These are phyloP conservation scores for Brassica juncea DNA, from an alignment of 345 rosid species.

Conservation along the genomic window DNA sequence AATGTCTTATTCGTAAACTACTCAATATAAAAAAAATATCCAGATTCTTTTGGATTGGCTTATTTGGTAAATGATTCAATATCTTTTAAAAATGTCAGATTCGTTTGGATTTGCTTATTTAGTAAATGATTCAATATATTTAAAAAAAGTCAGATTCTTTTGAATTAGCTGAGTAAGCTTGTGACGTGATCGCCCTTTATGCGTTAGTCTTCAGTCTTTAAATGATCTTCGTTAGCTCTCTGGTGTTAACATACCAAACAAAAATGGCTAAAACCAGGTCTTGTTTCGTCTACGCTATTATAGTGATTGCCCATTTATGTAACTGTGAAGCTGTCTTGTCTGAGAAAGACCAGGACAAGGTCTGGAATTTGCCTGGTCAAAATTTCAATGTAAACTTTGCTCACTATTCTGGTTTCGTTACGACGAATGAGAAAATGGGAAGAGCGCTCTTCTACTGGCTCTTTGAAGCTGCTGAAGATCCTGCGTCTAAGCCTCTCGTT, in stretches of 20 bases:
- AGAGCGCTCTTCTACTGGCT: conserved; percentile 90
- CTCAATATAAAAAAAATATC: no score
- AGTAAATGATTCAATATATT: background rate
- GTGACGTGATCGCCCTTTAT: conserved; percentile 30
- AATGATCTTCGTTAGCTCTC: conserved; percentile 5
- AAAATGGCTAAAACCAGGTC: conserved; percentile 28
- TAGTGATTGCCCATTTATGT: conserved; percentile 30
- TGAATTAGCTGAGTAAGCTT: background rate
- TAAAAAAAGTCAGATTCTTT: conserved; percentile 9
- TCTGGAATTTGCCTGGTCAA: conserved; percentile 70
- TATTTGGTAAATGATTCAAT: background rate
- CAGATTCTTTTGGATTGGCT: background rate
- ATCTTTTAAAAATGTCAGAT: background rate
- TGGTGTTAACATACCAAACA: background rate
- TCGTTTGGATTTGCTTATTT: background rate
- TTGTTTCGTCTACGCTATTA: conserved; percentile 22
- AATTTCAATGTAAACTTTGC: conserved; percentile 61
- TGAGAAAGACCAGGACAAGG: conserved; percentile 65
- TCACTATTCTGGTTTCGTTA: conserved; percentile 73
- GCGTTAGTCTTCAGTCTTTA: background rate
- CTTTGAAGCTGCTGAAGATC: conserved; percentile 68
- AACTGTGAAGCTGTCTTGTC: conserved; percentile 32
- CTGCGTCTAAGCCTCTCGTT: conserved; percentile 78
- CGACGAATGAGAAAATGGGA: conserved; percentile 63
- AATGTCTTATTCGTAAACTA: no score